phyloP scores from a whole-genome alignment of 805 yeast species.

The Tetrapisispora namnaoensis region DNA sequence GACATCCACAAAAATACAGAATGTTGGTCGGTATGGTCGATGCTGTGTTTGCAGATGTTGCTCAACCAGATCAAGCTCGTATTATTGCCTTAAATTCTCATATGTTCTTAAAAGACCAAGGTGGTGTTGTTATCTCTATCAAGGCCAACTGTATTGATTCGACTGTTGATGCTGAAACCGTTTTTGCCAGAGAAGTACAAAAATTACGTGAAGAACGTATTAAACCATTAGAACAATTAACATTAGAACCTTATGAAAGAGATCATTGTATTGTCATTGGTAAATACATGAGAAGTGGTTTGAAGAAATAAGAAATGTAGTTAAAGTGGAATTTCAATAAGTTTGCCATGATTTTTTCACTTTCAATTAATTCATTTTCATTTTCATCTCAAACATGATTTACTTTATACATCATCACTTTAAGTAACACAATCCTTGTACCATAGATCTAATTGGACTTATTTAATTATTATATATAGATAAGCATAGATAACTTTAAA shows the following conservation, averaged over 20 bases:
- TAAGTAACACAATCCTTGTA: conserved; percentile 2
- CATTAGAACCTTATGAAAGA: conserved; percentile 99
- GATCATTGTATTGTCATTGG: conserved; percentile 99
- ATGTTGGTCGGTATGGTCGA: conserved; percentile 99
- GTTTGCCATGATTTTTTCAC: background rate
- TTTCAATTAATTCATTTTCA: background rate
- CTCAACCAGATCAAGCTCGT: conserved; percentile 99
- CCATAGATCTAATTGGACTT: conserved; percentile 1
- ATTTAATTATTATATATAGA: background rate
- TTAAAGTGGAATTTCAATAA: background rate
- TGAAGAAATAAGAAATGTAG: conserved; percentile 26
- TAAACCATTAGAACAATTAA: conserved; percentile 96
- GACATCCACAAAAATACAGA: conserved; percentile 99
- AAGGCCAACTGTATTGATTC: conserved; percentile 99
- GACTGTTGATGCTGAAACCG: conserved; percentile 98
- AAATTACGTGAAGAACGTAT: conserved; percentile 97
- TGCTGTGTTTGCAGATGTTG: conserved; percentile 97
- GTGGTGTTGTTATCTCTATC: conserved; percentile 97
- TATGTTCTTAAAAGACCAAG: conserved; percentile 94
- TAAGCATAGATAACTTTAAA: conserved; percentile 1
- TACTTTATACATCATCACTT: conserved; percentile 2
- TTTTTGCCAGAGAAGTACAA: conserved; percentile 98
- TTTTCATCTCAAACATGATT: background rate
- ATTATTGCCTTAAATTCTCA: conserved; percentile 97
- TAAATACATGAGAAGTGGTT: conserved; percentile 86